phyloP scores from a whole-genome alignment of 805 yeast genomes.

The Starmerella stigmatis region DNA sequence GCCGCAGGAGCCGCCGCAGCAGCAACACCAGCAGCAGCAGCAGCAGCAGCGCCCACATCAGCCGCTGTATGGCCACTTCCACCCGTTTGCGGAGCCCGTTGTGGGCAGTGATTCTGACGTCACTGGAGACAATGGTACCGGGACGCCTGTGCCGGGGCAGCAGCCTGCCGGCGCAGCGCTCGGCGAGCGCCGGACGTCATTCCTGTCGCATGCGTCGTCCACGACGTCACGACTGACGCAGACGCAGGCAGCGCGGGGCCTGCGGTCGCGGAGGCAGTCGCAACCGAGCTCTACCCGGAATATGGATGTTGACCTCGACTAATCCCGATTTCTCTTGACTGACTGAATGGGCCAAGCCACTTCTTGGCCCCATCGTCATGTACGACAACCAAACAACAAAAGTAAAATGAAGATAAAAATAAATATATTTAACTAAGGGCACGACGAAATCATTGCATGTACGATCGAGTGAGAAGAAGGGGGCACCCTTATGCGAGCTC shows the following conservation, averaged over 20 bases:
- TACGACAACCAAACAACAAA: no score
- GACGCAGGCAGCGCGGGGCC: slow-evolving; percentile 8
- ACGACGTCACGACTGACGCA: slow-evolving; percentile 12
- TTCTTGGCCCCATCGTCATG: no score
- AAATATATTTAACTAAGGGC: background rate
- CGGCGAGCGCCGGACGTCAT: background rate
- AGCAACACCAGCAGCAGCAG: background rate
- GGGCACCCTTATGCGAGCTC: background rate
- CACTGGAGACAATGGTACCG: background rate
- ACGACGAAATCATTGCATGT: background rate
- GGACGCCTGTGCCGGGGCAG: background rate
- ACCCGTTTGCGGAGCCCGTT: background rate
- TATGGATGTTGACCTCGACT: no score
- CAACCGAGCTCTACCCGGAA: no score
- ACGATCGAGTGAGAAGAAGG: background rate
- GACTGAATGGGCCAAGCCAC: no score
- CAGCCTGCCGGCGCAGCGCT: background rate
- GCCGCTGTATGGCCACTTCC: slow-evolving; percentile 2
- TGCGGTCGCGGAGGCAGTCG: slow-evolving; percentile 14
- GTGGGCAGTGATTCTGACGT: background rate
- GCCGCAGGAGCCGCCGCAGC: background rate
- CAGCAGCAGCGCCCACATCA: background rate
- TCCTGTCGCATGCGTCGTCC: slow-evolving; percentile 11
- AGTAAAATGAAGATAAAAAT: background rate
- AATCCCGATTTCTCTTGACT: no score